Evolutionary conservation across 352 stramenopile species (phyloP).

Genomic region (Globisporangium emineosum): DNA sequence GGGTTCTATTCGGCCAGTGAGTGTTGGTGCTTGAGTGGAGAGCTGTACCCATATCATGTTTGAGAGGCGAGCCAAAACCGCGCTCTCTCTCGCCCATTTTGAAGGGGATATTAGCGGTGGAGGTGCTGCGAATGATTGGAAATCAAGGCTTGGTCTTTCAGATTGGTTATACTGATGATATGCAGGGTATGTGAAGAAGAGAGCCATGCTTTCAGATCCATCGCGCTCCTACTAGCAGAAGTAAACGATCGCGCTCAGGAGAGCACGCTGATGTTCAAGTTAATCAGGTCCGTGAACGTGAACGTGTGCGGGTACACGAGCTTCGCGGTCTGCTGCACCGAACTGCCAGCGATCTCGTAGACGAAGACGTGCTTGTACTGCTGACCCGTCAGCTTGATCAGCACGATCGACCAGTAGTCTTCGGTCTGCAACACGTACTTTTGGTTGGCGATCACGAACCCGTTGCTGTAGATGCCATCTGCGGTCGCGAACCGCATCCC

Average conservation of each 20-base stretch:
- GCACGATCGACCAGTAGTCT: slow-evolving; percentile 23
- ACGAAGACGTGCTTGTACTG: slow-evolving; percentile 23
- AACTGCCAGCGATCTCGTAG: slow-evolving; percentile 22
- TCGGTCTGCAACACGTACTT: slow-evolving; percentile 21
- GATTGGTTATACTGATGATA: no score
- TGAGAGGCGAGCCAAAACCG: no score
- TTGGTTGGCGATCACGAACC: slow-evolving; percentile 30
- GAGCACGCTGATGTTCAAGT: slow-evolving; percentile 12
- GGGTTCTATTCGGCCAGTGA: no score
- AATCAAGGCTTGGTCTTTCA: no score
- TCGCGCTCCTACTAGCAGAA: not conserved
- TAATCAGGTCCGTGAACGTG: not conserved
- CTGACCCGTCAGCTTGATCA: slow-evolving; percentile 21
- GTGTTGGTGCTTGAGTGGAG: no score
- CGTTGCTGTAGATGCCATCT: slow-evolving; percentile 28
- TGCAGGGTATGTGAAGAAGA: not conserved
- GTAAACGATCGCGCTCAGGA: slow-evolving; percentile 14
- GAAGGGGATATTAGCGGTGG: no score
- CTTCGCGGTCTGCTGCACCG: slow-evolving; percentile 14
- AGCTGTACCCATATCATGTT: no score
- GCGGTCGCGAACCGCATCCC: slow-evolving; percentile 35
- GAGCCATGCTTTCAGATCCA: not conserved
- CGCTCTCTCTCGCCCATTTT: no score
- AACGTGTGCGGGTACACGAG: slow-evolving; percentile 14
- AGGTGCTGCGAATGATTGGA: no score